Percentiles rank a stretch among this genome's conserved stretches.
These are phyloP conservation scores for Holtermanniella nyarrowii DNA, from an alignment of 768 basidiomycete genomes.

Conservation along the genomic window DNA sequence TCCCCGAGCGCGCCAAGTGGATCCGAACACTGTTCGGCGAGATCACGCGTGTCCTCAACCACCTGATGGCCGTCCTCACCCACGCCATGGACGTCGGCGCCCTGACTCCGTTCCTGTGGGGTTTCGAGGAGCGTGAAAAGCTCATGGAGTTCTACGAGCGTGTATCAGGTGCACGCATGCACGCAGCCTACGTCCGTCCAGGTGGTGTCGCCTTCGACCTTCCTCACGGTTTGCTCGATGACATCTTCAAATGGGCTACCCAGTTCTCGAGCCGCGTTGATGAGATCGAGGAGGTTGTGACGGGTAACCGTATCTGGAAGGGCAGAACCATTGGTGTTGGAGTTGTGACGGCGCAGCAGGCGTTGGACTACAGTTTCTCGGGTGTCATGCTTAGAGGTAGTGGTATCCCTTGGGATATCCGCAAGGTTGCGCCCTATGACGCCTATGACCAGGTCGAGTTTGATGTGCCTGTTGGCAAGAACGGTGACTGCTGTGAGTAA, in stretches of 20 bases:
- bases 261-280: constrained; percentile 84
- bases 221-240: constrained; percentile 94
- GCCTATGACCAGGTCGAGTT: constrained; percentile 98
- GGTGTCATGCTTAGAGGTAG: constrained; percentile 95
- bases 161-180: constrained; percentile 92
- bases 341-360: constrained; percentile 80
- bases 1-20: constrained; percentile 96
- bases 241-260: constrained; percentile 96
- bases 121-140: constrained; percentile 99
- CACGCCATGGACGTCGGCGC: constrained; percentile 67
- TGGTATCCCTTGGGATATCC: constrained; percentile 87
- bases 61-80: constrained; percentile 92
- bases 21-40: constrained; percentile 95
- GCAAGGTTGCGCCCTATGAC: constrained; percentile 83
- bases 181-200: constrained; percentile 94
- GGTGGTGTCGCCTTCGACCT: constrained; percentile 97
- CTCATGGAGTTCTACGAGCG: constrained; percentile 99
- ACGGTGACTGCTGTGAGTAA: constrained; percentile 72
- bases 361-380: constrained; percentile 82
- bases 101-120: constrained; percentile 97
- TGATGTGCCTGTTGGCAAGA: constrained; percentile 90
- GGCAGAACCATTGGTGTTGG: constrained; percentile 84
- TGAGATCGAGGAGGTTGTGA: constrained; percentile 96
- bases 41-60: constrained; percentile 90
- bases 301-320: constrained; percentile 97